phyloP scores from a whole-genome alignment of 2,329 filamentous ascomycete genomes.

The Colletotrichum liriopes region DNA sequence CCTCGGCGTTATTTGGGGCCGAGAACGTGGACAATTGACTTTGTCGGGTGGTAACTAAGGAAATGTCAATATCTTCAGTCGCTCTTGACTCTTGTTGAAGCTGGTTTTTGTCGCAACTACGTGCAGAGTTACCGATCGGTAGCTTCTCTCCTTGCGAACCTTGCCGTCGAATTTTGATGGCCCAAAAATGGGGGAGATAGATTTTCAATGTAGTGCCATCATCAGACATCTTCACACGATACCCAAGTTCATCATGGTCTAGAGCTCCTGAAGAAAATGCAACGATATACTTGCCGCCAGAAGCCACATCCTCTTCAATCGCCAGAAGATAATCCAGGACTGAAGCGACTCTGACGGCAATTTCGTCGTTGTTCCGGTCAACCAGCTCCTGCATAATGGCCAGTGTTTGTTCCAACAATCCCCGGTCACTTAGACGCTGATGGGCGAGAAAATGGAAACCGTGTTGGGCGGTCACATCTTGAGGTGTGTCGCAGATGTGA shows the following conservation, averaged over 20 bases:
- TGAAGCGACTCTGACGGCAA: conserved; percentile 51
- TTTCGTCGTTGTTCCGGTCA: conserved; percentile 49
- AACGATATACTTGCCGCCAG: conserved; percentile 9
- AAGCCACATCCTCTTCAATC: conserved; percentile 51
- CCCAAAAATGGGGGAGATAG: conserved; percentile 23
- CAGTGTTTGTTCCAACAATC: conserved; percentile 55
- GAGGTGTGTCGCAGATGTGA: conserved; percentile 52
- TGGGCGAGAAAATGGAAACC: conserved; percentile 51
- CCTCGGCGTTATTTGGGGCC: neutral
- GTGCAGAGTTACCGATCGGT: neutral
- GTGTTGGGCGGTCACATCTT: neutral
- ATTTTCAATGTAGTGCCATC: neutral
- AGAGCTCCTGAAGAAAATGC: neutral
- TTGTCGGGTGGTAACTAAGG: neutral
- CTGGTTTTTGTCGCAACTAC: neutral
- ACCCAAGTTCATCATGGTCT: conserved; percentile 20
- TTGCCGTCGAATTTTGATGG: conserved; percentile 7
- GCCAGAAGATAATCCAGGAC: conserved; percentile 51
- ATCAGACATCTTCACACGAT: conserved; percentile 5
- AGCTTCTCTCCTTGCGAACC: neutral
- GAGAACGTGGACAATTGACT: neutral
- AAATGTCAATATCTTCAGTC: too few species aligned
- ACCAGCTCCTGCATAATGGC: conserved; percentile 53
- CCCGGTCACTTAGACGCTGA: conserved; percentile 58
- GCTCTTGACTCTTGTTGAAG: too few species aligned